Conservation (phyloP, 208 protist species). For the Leishmania gerbilli region DNA sequence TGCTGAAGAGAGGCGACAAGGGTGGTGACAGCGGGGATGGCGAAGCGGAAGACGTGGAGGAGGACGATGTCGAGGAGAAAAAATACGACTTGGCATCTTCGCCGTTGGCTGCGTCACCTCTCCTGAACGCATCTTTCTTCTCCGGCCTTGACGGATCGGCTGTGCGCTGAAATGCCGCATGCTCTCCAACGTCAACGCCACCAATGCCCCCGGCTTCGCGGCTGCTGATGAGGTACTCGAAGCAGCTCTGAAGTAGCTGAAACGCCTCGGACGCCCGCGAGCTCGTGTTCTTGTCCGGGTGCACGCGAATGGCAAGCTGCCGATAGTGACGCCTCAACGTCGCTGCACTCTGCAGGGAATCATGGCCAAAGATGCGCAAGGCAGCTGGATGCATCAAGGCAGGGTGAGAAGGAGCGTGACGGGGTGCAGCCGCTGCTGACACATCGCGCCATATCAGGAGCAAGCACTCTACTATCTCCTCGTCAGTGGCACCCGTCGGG, state of each 20-base stretch:
- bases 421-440: neutral
- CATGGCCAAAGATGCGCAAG: neutral
- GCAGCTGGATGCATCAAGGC: slow-evolving; percentile 1
- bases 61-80: neutral
- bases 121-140: neutral
- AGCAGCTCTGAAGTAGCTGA: slow-evolving; percentile 57
- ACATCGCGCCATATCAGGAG: slow-evolving; percentile 7
- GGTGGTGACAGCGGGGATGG: neutral
- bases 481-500: neutral
- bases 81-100: neutral
- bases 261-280: slow-evolving; percentile 51
- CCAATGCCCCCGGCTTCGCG: neutral
- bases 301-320: slow-evolving; percentile 55
- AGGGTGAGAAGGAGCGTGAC: neutral
- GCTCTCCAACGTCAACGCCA: neutral
- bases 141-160: neutral
- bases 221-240: slow-evolving; percentile 28
- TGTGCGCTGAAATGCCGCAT: neutral
- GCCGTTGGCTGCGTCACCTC: neutral
- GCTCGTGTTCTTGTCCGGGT: slow-evolving; percentile 85
- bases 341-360: slow-evolving; percentile 6
- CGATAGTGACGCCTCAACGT: slow-evolving; percentile 70
- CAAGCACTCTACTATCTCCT: slow-evolving; percentile 5
- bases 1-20: slow-evolving; percentile 4
- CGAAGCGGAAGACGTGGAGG: neutral